These are phyloP conservation scores for Thamnidium elegans DNA, from an alignment of 192 early-diverging fungal genomes.

Conservation along the genomic window DNA sequence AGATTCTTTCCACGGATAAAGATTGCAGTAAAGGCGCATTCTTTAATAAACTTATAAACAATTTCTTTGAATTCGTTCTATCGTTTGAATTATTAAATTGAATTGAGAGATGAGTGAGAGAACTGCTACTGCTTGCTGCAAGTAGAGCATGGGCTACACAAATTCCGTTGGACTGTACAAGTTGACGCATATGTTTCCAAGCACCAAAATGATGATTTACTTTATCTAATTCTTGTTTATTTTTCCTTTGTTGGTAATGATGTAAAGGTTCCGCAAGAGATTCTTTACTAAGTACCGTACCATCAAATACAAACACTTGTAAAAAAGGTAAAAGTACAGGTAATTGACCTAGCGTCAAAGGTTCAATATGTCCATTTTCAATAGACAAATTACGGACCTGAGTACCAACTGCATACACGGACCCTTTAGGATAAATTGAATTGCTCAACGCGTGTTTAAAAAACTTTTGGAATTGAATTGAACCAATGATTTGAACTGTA, in stretches of 20 bases:
- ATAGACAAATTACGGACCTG: background rate
- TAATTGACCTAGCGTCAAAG: background rate
- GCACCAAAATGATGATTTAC: background rate
- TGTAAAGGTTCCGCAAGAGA: background rate
- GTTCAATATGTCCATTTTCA: conserved; percentile 7
- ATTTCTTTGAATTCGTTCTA: background rate
- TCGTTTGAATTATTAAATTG: conserved; percentile 7
- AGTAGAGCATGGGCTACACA: background rate
- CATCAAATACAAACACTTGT: conserved; percentile 5
- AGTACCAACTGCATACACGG: background rate
- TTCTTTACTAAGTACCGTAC: background rate
- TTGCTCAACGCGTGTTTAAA: background rate
- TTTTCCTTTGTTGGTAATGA: background rate
- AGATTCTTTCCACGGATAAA: background rate
- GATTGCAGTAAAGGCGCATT: background rate
- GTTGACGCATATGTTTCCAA: background rate
- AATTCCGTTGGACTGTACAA: conserved; percentile 3
- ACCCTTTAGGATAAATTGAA: background rate
- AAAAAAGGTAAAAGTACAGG: background rate
- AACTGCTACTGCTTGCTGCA: background rate
- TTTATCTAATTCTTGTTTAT: background rate
- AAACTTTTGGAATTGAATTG: background rate
- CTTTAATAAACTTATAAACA: background rate
- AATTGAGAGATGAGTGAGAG: conserved; percentile 7
- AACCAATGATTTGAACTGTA: background rate